These are phyloP conservation scores for Fusarium neocosmosporiellum DNA, from an alignment of 2,329 filamentous ascomycete genomes.

Conservation along the genomic window DNA sequence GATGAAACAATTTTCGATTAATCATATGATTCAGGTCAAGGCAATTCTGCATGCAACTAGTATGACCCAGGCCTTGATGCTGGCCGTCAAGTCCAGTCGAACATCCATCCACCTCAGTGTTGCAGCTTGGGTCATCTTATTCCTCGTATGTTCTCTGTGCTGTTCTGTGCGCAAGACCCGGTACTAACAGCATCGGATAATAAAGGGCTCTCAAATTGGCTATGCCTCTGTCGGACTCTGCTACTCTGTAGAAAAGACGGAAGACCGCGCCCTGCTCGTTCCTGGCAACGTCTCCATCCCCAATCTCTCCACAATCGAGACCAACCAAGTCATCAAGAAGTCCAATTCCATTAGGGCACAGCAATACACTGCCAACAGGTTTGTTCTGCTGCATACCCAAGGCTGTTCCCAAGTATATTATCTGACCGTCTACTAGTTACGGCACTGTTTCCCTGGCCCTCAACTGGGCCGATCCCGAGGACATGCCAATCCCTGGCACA, in stretches of 20 bases:
- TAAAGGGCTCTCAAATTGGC: conserved; percentile 54
- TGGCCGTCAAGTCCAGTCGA: conserved; percentile 26
- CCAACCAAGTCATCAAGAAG: conserved; percentile 41
- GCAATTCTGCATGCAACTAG: conserved; percentile 24
- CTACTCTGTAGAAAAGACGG: conserved; percentile 54
- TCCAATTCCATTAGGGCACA: conserved; percentile 42
- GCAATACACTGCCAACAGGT: conserved; percentile 55
- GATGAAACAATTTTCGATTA: too few relatives aligned
- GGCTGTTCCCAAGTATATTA: accelerated
- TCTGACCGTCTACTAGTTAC: conserved; percentile 43
- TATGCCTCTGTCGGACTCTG: conserved; percentile 56
- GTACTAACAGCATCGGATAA: background rate
- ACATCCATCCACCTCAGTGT: conserved; percentile 22
- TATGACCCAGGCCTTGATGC: conserved; percentile 20
- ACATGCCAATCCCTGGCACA: conserved; percentile 41
- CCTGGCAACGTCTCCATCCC: conserved; percentile 50
- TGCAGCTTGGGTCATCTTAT: conserved; percentile 14
- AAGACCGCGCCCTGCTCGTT: conserved; percentile 44
- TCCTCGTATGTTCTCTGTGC: conserved; percentile 13
- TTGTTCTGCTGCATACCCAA: background rate
- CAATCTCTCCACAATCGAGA: conserved; percentile 49
- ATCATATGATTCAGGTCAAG: conserved; percentile 4
- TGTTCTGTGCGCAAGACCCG: too few relatives aligned
- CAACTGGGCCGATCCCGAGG: conserved; percentile 16
- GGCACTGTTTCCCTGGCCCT: conserved; percentile 50